Evolutionary conservation across 352 stramenopile genomes (phyloP), one percentile per base, ranked within the genome.

Genomic region (Phytophthora sp.): DNA sequence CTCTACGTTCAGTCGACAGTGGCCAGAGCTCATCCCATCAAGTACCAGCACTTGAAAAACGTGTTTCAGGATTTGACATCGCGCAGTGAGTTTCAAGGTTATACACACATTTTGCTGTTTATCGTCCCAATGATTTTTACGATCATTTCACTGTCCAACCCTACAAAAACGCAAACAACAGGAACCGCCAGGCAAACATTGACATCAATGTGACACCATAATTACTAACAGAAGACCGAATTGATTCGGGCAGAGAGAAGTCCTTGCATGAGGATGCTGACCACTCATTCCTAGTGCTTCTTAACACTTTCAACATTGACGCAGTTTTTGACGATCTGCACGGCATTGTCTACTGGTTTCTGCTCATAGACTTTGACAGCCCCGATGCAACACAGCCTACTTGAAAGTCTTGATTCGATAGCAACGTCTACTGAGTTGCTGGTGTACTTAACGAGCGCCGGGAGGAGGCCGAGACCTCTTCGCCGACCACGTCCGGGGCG

Each of bases 401-500:
- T 46, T 66, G 28, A n/a, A n/a, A n/a, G 27, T 35, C 57, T 53
- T 20, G 20, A 52, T 12, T 59, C 18, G 21, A 9, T 48, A n/a
- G n/a, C n/a, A n/a, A 42, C 49, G 37, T 69, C 60, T 63, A 72
- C 53, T 50, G 39, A 23, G 38, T 20, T 9, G 13, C 13, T 38
- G 30, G 41, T 11, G 23, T 51, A 17, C n/a, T 73, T 52, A 77
- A 13, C 62, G 54, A 46, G 51, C 30, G 30, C 34, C 34, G 44
- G 56, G 31, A 35, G 77, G n/a, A n/a, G 68, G 48, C 79, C 75
- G 18, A 79, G 77, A 23, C 65, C 61, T 28, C 74, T 67, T 26
- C 62, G 54, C 61, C 66, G 35, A 4, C 83, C 81, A 17, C 85
- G 84, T 24, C 84, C 84, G 34, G 87, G 87, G 44, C 87, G 87